Evolutionary conservation across 495 filamentous ascomycete genomes (phyloP).

Genomic region (Penicillium cosmopolitanum): DNA sequence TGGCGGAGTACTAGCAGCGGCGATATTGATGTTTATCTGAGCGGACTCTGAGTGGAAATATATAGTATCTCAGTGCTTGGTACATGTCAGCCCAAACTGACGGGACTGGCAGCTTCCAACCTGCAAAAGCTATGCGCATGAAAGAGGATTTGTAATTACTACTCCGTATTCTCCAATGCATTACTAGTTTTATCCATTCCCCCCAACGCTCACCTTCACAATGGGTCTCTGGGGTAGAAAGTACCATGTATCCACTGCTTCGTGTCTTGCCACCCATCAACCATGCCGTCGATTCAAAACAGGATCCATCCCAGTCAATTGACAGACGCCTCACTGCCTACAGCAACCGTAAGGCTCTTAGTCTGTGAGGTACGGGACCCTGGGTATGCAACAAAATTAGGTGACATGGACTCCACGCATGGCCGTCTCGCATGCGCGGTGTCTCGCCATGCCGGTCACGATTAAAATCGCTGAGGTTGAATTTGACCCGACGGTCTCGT

Average conservation of each 20-base stretch:
- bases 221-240: constrained; percentile 8
- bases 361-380: constrained; percentile 28
- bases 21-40: background rate
- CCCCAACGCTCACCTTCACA: too few relatives aligned
- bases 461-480: constrained; percentile 18
- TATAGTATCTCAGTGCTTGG: too few relatives aligned
- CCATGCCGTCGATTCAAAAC: constrained; percentile 13
- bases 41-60: too few relatives aligned
- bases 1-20: background rate
- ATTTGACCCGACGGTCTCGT: constrained; percentile 6
- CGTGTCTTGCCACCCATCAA: constrained; percentile 20
- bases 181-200: background rate
- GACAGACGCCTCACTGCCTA: constrained; percentile 15
- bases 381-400: constrained; percentile 13
- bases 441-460: constrained; percentile 18
- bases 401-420: constrained; percentile 10
- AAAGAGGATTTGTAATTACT: background rate
- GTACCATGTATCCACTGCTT: constrained; percentile 14
- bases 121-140: constrained; percentile 1
- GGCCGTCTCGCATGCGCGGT: constrained; percentile 10
- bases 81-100: too few relatives aligned
- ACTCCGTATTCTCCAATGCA: background rate
- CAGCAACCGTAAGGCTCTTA: constrained; percentile 5
- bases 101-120: too few relatives aligned
- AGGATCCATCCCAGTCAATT: constrained; percentile 13